Conservation (phyloP, 164 flowering plant species). For the Magnolia sinica region DNA sequence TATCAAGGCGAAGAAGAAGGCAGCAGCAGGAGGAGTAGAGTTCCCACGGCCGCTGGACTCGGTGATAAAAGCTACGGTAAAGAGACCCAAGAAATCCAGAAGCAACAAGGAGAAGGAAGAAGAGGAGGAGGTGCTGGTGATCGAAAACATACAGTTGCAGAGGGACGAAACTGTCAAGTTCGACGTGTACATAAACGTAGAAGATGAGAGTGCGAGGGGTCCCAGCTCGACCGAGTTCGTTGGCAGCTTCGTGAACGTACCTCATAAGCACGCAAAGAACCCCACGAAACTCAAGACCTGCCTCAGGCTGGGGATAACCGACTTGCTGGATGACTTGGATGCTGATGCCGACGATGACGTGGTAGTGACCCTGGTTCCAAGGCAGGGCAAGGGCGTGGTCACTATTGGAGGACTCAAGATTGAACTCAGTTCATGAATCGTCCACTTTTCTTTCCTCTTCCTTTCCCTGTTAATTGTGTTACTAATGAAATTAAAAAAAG, state of each 20-base stretch:
- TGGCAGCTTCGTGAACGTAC: conserved; percentile 56
- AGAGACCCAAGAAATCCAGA: conserved; percentile 49
- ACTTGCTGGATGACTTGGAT: conserved; percentile 37
- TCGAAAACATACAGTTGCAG: conserved; percentile 22
- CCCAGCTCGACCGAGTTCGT: conserved; percentile 49
- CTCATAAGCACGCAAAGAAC: conserved; percentile 19
- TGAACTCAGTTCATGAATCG: neutral
- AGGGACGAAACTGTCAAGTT: conserved; percentile 46
- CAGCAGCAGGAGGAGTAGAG: neutral
- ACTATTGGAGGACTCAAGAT: conserved; percentile 9
- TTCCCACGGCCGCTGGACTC: conserved; percentile 38
- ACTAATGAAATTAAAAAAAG: too few species aligned
- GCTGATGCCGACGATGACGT: conserved; percentile 38
- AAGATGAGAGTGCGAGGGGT: conserved; percentile 28
- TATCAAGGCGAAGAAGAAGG: conserved; percentile 35
- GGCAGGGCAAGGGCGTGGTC: conserved; percentile 11
- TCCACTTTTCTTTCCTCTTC: neutral
- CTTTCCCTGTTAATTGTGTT: too few species aligned
- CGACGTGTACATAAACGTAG: conserved; percentile 55
- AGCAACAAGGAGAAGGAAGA: conserved; percentile 53
- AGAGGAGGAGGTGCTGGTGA: conserved; percentile 21
- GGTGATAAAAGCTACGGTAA: conserved; percentile 28
- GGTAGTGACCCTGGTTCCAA: conserved; percentile 12
- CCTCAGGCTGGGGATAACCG: conserved; percentile 25
- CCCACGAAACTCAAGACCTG: conserved; percentile 13